Base-by-base conservation (phyloP, 352 stramenopile species). In the Blastocystis sp. region DNA sequence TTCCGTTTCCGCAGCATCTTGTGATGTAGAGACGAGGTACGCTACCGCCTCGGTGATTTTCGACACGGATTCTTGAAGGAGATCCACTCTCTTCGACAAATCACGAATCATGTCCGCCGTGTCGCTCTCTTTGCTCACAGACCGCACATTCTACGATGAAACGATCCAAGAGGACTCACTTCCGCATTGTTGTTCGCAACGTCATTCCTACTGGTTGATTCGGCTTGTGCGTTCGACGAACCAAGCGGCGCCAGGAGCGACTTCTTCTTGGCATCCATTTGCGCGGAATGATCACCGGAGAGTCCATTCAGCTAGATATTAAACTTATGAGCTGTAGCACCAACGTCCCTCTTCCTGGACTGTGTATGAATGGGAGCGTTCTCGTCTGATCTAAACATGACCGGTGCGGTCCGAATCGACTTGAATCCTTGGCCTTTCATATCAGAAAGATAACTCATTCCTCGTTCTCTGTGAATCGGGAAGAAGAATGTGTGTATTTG, bases 281-380 rank as follows among this genome's bases (percentile, higher is more conserved):
- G 45, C 0, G 45, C 45, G 16, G 45, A 55, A 55, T 6, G 16
- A 55, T 55, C 6, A 55, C 16, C 45, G 16, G 16, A 55, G 6
- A 55, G 45, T 19, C 45, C 16, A 55, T 55, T 55, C 45, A 16
- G 6, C 45, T 55, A 55, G 9, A 16, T 19, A 55, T 55, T 16
- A 55, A 6, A 16, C 16, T 16, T 16, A 55, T 19, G 16, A 55
- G 16, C 45, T 55, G 9, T 12, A 67, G 60, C 59, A 1, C 31
- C 24, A 55, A 85, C 74, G 16, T 85, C 24, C n/a, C 74, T 39
- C 29, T 85, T 85, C 21, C 74, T 51, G 31, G 50, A 55, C 26
- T 33, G 13, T 59, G 74, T n/a, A 39, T 69, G 24, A 13, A 85
- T 21, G 4, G 67, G 10, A 16, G 55, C 50, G 29, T 85, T 85